Conservation (phyloP, 768 basidiomycete genomes). For the Russula vinacea region DNA sequence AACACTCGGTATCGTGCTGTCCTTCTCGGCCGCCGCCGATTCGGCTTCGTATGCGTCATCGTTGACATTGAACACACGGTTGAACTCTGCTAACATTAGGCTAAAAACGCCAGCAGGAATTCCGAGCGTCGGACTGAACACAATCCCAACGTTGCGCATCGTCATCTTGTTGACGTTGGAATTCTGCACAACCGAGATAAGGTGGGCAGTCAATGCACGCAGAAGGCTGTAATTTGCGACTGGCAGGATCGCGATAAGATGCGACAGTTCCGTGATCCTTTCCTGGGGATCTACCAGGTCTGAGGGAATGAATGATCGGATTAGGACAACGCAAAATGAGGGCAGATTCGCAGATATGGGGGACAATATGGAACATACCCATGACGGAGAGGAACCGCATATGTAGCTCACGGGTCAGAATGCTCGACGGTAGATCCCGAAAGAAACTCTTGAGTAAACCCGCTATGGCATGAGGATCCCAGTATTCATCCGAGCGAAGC, state of each 20-base stretch:
- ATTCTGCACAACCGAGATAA: constrained; percentile 93
- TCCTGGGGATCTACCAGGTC: constrained; percentile 89
- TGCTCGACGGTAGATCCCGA: constrained; percentile 88
- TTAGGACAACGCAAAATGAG: constrained; percentile 16
- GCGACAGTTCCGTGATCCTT: constrained; percentile 80
- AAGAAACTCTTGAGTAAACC: constrained; percentile 92
- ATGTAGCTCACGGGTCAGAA: constrained; percentile 90
- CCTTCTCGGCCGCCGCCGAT: constrained; percentile 20
- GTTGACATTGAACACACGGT: constrained; percentile 86
- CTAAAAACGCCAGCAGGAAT: constrained; percentile 98
- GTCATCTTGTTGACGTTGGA: constrained; percentile 94
- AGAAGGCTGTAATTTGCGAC: constrained; percentile 91
- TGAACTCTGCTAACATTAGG: constrained; percentile 90
- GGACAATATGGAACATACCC: constrained; percentile 52
- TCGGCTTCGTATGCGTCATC: constrained; percentile 34
- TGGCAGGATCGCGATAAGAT: constrained; percentile 83
- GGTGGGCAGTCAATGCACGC: constrained; percentile 89
- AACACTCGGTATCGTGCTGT: constrained; percentile 14
- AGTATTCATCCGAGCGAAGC: constrained; percentile 82
- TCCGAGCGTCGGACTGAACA: constrained; percentile 95
- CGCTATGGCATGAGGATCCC: constrained; percentile 97
- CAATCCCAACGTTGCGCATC: constrained; percentile 97
- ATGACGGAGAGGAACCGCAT: constrained; percentile 88
- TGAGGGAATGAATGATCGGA: constrained; percentile 36
- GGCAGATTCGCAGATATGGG: constrained; percentile 15